A percentile compares a stretch with the other conserved stretches of the same genome.
phyloP scores from a whole-genome alignment of 257 asterid species.

The Solanum chmielewskii region DNA sequence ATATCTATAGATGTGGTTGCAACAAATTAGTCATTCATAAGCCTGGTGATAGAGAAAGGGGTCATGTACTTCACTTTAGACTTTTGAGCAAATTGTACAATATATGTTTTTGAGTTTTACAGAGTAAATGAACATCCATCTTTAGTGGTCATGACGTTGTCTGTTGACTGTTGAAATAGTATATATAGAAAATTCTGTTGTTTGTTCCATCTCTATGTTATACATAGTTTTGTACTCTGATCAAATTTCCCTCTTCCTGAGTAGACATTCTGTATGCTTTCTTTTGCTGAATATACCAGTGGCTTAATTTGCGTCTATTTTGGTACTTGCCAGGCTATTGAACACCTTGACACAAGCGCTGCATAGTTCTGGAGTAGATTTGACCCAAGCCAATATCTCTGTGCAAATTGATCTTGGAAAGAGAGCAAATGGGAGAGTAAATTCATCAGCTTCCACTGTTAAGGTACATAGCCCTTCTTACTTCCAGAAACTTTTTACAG shows the following conservation, averaged over 20 bases:
- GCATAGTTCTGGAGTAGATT: slow-evolving; percentile 76
- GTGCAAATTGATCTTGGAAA: slow-evolving; percentile 89
- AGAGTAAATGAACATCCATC: neutral
- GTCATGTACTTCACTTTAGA: neutral
- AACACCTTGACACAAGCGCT: slow-evolving; percentile 74
- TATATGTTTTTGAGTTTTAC: neutral
- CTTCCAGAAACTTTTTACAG: neutral
- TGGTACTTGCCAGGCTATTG: slow-evolving; percentile 51
- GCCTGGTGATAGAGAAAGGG: neutral
- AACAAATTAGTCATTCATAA: neutral
- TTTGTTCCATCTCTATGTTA: neutral
- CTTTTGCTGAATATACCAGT: neutral
- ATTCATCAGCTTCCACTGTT: slow-evolving; percentile 38
- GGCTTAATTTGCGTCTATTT: neutral
- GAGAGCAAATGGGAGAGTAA: slow-evolving; percentile 34
- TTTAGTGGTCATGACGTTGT: neutral
- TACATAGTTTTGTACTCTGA: neutral
- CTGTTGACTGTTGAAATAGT: neutral
- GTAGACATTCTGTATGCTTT: neutral
- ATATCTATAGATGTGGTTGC: neutral
- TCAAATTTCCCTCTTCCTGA: neutral
- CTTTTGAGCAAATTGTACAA: neutral
- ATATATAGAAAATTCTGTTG: neutral
- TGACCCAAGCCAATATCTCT: slow-evolving; percentile 74
- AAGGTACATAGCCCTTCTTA: slow-evolving; percentile 38